Conservation (phyloP, 73 alveolate genomes). For the Tetrahymena elliotti region DNA sequence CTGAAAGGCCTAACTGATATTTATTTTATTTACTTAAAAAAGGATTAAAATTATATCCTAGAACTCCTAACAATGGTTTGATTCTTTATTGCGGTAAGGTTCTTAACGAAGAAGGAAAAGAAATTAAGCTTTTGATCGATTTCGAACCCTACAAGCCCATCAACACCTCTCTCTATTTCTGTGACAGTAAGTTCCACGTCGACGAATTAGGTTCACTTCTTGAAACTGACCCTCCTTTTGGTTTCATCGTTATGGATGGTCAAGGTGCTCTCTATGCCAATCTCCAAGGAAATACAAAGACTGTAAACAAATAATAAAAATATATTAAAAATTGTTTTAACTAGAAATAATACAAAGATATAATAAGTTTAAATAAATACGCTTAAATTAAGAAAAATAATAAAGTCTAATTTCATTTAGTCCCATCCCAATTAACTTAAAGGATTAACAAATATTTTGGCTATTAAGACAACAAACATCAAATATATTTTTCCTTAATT, state of each 20-base stretch:
- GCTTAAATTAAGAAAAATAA: not conserved
- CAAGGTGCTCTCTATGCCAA: conserved; percentile 95
- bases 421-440: no score
- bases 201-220: conserved; percentile 46
- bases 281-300: conserved; percentile 91
- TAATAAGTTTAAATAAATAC: not conserved
- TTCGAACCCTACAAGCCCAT: conserved; percentile 98
- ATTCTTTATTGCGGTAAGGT: conserved; percentile 93
- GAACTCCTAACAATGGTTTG: conserved; percentile 97
- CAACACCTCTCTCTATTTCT: conserved; percentile 86
- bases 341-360: not conserved
- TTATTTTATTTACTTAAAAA: not conserved
- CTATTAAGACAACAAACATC: not conserved
- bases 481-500: no score
- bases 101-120: conserved; percentile 86
- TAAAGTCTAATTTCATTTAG: not conserved
- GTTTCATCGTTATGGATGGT: conserved; percentile 97
- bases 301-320: not conserved
- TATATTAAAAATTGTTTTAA: not conserved
- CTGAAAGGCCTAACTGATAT: not conserved
- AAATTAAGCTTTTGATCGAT: conserved; percentile 85
- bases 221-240: conserved; percentile 87
- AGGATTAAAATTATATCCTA: conserved; percentile 72
- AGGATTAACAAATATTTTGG: not conserved
- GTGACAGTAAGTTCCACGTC: conserved; percentile 89